Evolutionary conservation across 305 asterid genomes (phyloP), one percentile per base, ranked within the genome.

Genomic region (Fraxinus albicans): DNA sequence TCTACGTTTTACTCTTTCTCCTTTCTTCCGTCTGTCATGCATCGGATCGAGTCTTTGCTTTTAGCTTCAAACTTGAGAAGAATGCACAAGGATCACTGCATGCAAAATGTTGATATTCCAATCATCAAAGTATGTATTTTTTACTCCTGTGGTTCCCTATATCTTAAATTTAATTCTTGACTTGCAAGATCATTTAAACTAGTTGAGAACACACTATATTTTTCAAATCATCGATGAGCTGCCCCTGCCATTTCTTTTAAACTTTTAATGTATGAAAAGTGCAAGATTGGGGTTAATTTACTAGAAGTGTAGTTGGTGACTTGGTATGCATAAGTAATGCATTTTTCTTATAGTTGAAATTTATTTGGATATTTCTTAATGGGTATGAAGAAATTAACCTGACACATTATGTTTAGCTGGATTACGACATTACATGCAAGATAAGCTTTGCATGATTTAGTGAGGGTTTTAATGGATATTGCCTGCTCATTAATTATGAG

Each of bases 21-120:
- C 1, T 90, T 82, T 83, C 86, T 89, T 77, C 97, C 98, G 6
- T 94, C 94, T 3, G 79, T 93, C 44, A 91, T 96, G 97, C 97
- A 93, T 83, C 90, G 97, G 80, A 81, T 96, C 27, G 98, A 93
- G 92, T 93, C 98, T 3, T 84, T 93, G 85, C 90, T 96, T 40
- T 13, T 92, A 47, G 98, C 98, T 53, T 80, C 89, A 65, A 87
- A 86, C 86, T 85, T 94, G 90, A 93, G 87, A 65, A 89, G 83
- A 53, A 85, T 92, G 84, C 85, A 73, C 36, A 7, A 76, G 86
- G 90, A 87, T 83, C 90, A 69, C 86, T 86, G 90, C 90, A 63
- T 10, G 80, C 86, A 87, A 86, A 89, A 87, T 80, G 91, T 77
- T 33, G 79, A 31, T 31, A 88, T 92, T 84, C 95, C 97, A 76